phyloP scores from a whole-genome alignment of 805 yeast genomes.

The Suhomyces sp. region DNA sequence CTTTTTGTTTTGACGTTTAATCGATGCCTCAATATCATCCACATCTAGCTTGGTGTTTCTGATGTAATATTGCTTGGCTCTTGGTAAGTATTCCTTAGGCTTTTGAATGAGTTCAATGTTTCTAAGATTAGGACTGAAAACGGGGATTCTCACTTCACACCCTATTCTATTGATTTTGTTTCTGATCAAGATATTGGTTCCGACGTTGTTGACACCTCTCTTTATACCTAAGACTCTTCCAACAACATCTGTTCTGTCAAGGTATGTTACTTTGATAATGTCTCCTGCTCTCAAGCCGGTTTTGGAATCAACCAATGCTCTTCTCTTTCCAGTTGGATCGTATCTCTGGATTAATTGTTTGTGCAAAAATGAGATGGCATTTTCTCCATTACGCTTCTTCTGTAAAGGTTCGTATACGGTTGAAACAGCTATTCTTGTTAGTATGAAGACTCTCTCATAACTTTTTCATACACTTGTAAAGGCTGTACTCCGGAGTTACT shows the following conservation, averaged over 20 bases:
- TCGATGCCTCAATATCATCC: constrained; percentile 56
- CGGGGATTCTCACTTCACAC: constrained; percentile 77
- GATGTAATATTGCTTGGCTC: constrained; percentile 88
- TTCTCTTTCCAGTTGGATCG: constrained; percentile 73
- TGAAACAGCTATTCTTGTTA: constrained; percentile 11
- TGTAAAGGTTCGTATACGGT: constrained; percentile 53
- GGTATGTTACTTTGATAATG: constrained; percentile 70
- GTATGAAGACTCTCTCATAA: too few species aligned
- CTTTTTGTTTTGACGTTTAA: constrained; percentile 23
- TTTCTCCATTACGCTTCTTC: constrained; percentile 45
- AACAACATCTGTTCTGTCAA: constrained; percentile 62
- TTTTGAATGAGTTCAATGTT: constrained; percentile 76
- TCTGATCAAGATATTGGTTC: constrained; percentile 76
- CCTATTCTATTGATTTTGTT: constrained; percentile 81
- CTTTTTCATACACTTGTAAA: not conserved
- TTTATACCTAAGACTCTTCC: constrained; percentile 82
- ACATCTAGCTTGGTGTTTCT: constrained; percentile 78
- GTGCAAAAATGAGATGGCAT: constrained; percentile 45
- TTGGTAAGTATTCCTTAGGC: constrained; percentile 65
- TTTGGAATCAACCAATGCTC: constrained; percentile 48
- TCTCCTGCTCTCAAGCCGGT: constrained; percentile 76
- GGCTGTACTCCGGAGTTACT: not conserved
- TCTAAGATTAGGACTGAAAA: constrained; percentile 76
- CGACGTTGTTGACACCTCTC: constrained; percentile 57
- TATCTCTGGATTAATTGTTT: constrained; percentile 53